Percentiles rank a stretch among this genome's conserved stretches.
These are phyloP conservation scores for Oenanthe javanica DNA, from an alignment of 140 eudicot genomes.

Conservation along the genomic window DNA sequence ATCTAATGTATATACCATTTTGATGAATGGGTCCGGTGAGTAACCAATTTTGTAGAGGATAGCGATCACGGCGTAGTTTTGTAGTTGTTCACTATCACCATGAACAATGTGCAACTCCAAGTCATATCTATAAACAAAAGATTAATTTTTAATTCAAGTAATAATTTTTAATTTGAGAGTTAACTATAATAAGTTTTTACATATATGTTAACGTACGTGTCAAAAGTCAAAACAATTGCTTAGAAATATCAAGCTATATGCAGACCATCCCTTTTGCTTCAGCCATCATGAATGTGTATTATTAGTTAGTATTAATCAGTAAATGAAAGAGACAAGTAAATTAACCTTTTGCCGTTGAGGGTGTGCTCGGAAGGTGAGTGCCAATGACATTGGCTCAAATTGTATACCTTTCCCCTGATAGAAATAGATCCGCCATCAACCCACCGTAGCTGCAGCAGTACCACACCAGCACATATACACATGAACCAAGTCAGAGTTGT, in stretches of 20 bases:
- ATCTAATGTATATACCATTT: conserved; percentile 22
- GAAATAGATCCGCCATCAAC: conserved; percentile 37
- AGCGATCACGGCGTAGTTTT: conserved; percentile 44
- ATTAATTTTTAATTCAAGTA: no score
- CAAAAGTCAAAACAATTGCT: no score
- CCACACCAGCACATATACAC: no score
- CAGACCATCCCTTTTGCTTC: no score
- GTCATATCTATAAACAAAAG: conserved; percentile 26
- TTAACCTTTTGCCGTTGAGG: conserved; percentile 34
- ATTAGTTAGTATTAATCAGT: not conserved
- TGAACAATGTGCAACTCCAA: conserved; percentile 76
- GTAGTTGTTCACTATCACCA: conserved; percentile 23
- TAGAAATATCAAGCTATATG: no score
- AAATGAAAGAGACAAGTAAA: not conserved
- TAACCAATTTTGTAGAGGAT: conserved; percentile 57
- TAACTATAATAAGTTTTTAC: no score
- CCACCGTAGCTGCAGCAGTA: conserved; percentile 36
- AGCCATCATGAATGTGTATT: no score
- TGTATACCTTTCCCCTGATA: conserved; percentile 34
- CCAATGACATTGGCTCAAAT: conserved; percentile 53
- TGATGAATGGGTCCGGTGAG: conserved; percentile 52
- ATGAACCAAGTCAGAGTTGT: no score
- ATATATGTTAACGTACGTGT: no score
- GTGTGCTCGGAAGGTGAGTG: conserved; percentile 72
- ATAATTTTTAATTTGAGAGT: no score